phyloP scores from a whole-genome alignment of 345 rosid genomes.

The Citrus trifoliata region DNA sequence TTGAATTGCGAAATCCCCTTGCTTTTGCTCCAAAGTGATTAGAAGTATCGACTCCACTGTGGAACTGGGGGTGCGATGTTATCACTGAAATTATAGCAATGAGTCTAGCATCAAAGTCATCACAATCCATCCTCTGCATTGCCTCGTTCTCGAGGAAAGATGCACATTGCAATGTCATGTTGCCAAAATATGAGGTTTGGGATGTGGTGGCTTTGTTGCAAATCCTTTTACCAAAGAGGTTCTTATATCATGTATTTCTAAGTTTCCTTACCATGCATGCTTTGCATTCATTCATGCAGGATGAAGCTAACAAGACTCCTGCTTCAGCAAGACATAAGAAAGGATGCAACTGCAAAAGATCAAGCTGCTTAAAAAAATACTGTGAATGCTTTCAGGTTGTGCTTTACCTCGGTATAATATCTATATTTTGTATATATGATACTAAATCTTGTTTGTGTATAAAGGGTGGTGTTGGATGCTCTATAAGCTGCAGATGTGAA shows the following conservation, averaged over 20 bases:
- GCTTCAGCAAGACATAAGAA: slow-evolving; percentile 72
- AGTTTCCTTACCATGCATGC: neutral
- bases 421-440: slow-evolving; percentile 14
- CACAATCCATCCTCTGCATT: slow-evolving; percentile 5
- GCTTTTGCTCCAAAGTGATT: slow-evolving; percentile 82
- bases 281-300: slow-evolving; percentile 30
- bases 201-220: slow-evolving; percentile 8
- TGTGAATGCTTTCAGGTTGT: slow-evolving; percentile 78
- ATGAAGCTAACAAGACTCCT: slow-evolving; percentile 57
- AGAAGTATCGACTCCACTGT: slow-evolving; percentile 26
- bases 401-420: slow-evolving; percentile 6
- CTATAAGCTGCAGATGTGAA: slow-evolving; percentile 63
- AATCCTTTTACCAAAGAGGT: neutral
- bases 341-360: slow-evolving; percentile 85
- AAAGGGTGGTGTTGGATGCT: slow-evolving; percentile 75
- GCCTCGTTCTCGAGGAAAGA: slow-evolving; percentile 15
- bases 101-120: slow-evolving; percentile 10
- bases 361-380: slow-evolving; percentile 73
- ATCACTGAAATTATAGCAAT: slow-evolving; percentile 6
- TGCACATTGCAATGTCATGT: neutral
- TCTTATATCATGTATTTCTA: neutral
- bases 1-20: slow-evolving; percentile 69
- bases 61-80: slow-evolving; percentile 39
- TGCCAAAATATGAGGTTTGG: neutral
- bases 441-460: slow-evolving; percentile 13